A percentile compares a stretch with the other conserved stretches of the same genome.
phyloP scores from a whole-genome alignment of 305 asterid species.

The Solanum hybrid region DNA sequence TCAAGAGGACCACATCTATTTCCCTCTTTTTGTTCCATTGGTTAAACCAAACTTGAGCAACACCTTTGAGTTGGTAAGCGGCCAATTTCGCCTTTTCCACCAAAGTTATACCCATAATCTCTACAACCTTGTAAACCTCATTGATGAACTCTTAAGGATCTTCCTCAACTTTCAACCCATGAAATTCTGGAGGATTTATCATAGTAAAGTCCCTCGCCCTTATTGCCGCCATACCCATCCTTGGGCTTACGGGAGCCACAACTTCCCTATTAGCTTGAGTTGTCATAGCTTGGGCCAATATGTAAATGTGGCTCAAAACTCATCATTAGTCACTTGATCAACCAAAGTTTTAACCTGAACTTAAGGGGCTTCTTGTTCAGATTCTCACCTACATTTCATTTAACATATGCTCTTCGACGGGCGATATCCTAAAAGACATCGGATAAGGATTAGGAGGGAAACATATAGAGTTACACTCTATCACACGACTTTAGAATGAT shows the following conservation, averaged over 20 bases:
- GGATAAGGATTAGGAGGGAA: background rate
- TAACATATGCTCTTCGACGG: background rate
- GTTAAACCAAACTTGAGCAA: background rate
- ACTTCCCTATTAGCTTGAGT: background rate
- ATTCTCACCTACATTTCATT: background rate
- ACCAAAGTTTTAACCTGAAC: background rate
- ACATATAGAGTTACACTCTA: background rate
- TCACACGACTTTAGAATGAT: background rate
- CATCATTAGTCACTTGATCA: background rate
- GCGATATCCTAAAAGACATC: background rate
- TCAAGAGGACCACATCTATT: background rate
- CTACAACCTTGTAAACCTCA: background rate
- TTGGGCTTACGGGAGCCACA: background rate
- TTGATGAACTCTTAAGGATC: background rate
- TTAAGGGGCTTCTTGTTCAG: background rate
- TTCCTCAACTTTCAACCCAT: background rate
- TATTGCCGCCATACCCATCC: too few species aligned
- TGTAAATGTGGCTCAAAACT: background rate
- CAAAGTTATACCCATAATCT: background rate
- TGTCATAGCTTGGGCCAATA: background rate
- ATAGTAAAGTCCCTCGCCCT: background rate
- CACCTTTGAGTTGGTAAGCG: background rate
- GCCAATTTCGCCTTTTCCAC: background rate
- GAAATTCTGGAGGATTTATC: background rate
- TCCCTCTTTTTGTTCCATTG: background rate